Percentiles rank a stretch among this genome's conserved stretches.
Evolutionary conservation across 768 basidiomycete species (phyloP).

Genomic region (Candolleomyces eurysporus): DNA sequence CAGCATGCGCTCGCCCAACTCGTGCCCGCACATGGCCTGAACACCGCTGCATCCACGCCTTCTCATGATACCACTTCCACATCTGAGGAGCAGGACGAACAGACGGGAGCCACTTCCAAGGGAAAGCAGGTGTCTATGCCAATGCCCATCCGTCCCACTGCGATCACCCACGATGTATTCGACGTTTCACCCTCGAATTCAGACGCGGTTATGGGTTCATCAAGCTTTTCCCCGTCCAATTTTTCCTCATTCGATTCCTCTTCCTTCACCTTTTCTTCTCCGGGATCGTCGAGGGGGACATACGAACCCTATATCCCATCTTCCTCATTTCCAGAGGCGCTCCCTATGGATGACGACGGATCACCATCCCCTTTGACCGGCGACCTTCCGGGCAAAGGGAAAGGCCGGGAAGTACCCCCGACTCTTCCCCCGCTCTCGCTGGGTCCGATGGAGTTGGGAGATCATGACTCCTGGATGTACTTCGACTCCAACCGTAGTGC

Average conservation of each 20-base stretch:
- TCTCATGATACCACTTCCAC: slow-evolving; percentile 27
- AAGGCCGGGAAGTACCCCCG: slow-evolving; percentile 63
- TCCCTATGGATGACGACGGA: slow-evolving; percentile 14
- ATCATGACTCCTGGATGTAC: slow-evolving; percentile 38
- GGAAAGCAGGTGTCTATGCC: slow-evolving; percentile 58
- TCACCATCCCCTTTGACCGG: slow-evolving; percentile 10
- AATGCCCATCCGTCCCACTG: slow-evolving; percentile 42
- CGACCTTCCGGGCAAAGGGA: slow-evolving; percentile 41
- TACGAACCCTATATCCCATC: slow-evolving; percentile 17
- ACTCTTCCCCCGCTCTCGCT: slow-evolving; percentile 66
- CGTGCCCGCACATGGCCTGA: slow-evolving; percentile 7
- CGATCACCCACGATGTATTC: slow-evolving; percentile 40
- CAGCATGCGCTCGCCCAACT: background rate
- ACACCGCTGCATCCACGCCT: slow-evolving; percentile 20
- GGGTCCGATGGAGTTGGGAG: slow-evolving; percentile 50
- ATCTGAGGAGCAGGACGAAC: slow-evolving; percentile 25
- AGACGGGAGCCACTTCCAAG: slow-evolving; percentile 22
- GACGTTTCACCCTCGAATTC: slow-evolving; percentile 25
- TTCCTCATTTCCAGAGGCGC: background rate
- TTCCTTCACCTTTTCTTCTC: slow-evolving; percentile 21
- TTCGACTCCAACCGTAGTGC: slow-evolving; percentile 30
- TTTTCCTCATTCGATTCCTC: slow-evolving; percentile 25
- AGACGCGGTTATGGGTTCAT: slow-evolving; percentile 3
- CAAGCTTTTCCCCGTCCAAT: slow-evolving; percentile 22
- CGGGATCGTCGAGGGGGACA: slow-evolving; percentile 19